Evolutionary conservation across 768 basidiomycete species (phyloP), one percentile per base, ranked within the genome.

Genomic region (Erythrobasidium yunnanense): DNA sequence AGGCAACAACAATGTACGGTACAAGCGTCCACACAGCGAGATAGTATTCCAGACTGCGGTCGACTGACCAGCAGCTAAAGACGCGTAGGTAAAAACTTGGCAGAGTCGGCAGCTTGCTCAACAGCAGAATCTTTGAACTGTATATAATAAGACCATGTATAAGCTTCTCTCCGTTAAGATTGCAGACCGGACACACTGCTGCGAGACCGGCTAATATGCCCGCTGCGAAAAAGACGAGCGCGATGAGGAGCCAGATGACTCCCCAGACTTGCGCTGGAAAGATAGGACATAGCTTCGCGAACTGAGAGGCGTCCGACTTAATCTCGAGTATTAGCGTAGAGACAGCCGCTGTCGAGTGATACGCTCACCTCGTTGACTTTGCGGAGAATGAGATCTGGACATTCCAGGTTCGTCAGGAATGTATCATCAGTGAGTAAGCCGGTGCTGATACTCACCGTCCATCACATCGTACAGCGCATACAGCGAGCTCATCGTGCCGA

Each of bases 241-340:
- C 85, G 30, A 83, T 75, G 70, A 91, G 75, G 35, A 90, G 82
- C 90, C 90, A 92, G 54, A 92, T 80, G 57, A 90, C 83, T 33
- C 54, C 35, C 47, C 68, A 56, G 18, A 23, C 33, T 17, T 46
- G 27, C 13, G 67, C 23, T 15, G 18, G 62, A 23, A 69, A 34
- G 67, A 58, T 65, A 35, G 66, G 30, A 55, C 87, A 91, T 51
- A 88, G 83, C 18, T 84, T 78, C 1, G 90, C 87, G 71, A 90
- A 93, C 7, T 84, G 84, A 2, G 85, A 84, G 0, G 90, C 90
- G 72, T 93, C 90, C 5, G 55, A 18, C 87, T 88, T n/a, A 11
- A 42, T 11, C 11, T 42, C n/a, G 11, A 42, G 11, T 42, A 42
- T 42, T 11, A 42, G 38, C 38, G n/a, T n/a, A n/a, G n/a, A n/a